Percentiles rank a stretch among this genome's conserved stretches.
These are phyloP conservation scores for Voacanga thouarsii DNA, from an alignment of 257 asterid species.

Conservation along the genomic window DNA sequence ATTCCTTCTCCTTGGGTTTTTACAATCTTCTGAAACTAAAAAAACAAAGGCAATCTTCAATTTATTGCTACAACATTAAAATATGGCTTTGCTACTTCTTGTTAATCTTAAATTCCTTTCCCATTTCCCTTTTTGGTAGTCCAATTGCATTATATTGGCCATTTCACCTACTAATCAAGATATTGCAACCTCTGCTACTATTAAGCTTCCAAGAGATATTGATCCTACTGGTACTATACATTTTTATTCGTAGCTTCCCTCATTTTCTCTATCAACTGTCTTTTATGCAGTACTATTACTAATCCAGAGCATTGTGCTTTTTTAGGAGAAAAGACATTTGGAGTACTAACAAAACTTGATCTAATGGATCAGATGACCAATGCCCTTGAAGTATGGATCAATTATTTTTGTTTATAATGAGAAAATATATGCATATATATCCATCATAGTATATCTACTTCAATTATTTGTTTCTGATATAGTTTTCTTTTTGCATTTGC, in stretches of 20 bases:
- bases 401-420: slow-evolving; percentile 15
- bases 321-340: slow-evolving; percentile 92
- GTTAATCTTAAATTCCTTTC: not conserved
- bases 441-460: not conserved
- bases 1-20: not conserved
- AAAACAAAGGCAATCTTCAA: not conserved
- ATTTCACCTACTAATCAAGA: slow-evolving; percentile 99
- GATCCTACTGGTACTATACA: slow-evolving; percentile 69
- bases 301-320: slow-evolving; percentile 5
- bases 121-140: slow-evolving; percentile 41
- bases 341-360: slow-evolving; percentile 93
- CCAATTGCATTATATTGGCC: slow-evolving; percentile 91
- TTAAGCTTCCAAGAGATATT: slow-evolving; percentile 95
- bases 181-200: slow-evolving; percentile 97
- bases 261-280: not conserved
- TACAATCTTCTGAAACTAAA: not conserved
- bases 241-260: not conserved
- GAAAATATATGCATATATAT: slow-evolving; percentile 19
- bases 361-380: slow-evolving; percentile 94
- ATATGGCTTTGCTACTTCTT: slow-evolving; percentile 6
- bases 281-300: slow-evolving; percentile 9
- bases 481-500: not conserved
- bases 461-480: not conserved
- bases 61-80: not conserved
- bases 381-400: slow-evolving; percentile 77